These are phyloP conservation scores for Xylaria intraflava DNA, from an alignment of 495 filamentous ascomycete genomes.

Conservation along the genomic window DNA sequence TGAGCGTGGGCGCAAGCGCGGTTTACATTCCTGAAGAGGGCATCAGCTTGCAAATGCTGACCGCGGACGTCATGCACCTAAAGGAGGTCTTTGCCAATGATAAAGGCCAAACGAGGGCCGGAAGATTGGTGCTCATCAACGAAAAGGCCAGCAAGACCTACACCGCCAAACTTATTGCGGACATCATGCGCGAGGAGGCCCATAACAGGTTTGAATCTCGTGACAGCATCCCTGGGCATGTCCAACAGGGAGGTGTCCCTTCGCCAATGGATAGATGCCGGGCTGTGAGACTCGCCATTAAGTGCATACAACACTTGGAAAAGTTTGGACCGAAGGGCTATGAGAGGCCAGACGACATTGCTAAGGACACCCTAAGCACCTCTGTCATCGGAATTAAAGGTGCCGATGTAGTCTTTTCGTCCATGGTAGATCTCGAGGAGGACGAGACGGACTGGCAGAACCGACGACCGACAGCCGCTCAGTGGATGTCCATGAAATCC, in stretches of 20 bases:
- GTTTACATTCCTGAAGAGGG: slow-evolving; percentile 98
- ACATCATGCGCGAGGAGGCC: slow-evolving; percentile 92
- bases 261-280: slow-evolving; percentile 94
- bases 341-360: slow-evolving; percentile 50
- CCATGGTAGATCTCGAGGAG: slow-evolving; percentile 67
- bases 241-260: slow-evolving; percentile 91
- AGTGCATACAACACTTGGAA: slow-evolving; percentile 86
- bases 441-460: slow-evolving; percentile 92
- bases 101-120: slow-evolving; percentile 81
- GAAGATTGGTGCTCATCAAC: slow-evolving; percentile 90
- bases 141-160: slow-evolving; percentile 88
- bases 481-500: slow-evolving; percentile 75
- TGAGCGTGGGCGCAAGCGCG: slow-evolving; percentile 84
- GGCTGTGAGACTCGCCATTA: slow-evolving; percentile 84
- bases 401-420: slow-evolving; percentile 76
- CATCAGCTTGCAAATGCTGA: slow-evolving; percentile 87
- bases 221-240: slow-evolving; percentile 89
- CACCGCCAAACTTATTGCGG: slow-evolving; percentile 84
- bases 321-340: slow-evolving; percentile 58
- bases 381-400: slow-evolving; percentile 90
- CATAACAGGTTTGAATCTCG: slow-evolving; percentile 90
- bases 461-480: slow-evolving; percentile 74
- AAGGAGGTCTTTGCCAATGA: slow-evolving; percentile 80
- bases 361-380: slow-evolving; percentile 59
- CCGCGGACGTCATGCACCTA: slow-evolving; percentile 82